Base-by-base conservation (phyloP, 23 red algal species). In the Gracilaria domingensis region DNA sequence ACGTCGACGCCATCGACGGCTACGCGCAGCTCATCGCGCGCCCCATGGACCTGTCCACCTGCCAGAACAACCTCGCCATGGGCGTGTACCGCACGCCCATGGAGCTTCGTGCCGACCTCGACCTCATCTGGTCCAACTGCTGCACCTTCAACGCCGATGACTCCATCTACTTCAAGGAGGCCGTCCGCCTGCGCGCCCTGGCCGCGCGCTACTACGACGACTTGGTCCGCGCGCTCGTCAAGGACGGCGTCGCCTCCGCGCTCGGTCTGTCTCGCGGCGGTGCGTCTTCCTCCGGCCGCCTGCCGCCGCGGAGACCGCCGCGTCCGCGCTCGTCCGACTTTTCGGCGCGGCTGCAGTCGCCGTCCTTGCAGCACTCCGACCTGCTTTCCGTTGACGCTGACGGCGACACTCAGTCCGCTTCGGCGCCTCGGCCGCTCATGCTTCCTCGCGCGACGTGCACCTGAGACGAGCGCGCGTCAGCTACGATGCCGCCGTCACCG, bases 111-210 rank as follows among this genome's bases (percentile, higher is more conserved):
- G 70, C 80, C 18, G 95, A 98, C 85, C 61, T 98, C 17, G 95
- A 98, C 45, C 86, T 93, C 23, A 98, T 98, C 62, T 98, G 95
- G 95, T 86, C 87, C 24, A 98, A 98, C 70, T 98, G 95, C 84
- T 93, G 88, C 60, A 85, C 75, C 47, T 98, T 94, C 72, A 98
- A 98, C 74, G 90, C 95, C 2, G 81, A 90, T 44, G 69, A 86
- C 51, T 93, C 87, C 30, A 90, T 85, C 40, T 95, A 95, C 39
- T 88, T 78, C 75, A 80, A 84, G 59, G 87, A 95, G 80, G 93
- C 93, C 35, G 79, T 80, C 4, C 86, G 93, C 28, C 61, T 95
- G 34, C 79, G 81, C 53, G 89, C 79, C 23, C 57, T 93, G 18
- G 76, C 51, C 39, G 87, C 71, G 35, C 87, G 87, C 25, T 90